Percentiles rank a stretch among this genome's conserved stretches.
Conservation (phyloP, 2,329 filamentous ascomycete species). For the Pseudocercospora fuligena region DNA sequence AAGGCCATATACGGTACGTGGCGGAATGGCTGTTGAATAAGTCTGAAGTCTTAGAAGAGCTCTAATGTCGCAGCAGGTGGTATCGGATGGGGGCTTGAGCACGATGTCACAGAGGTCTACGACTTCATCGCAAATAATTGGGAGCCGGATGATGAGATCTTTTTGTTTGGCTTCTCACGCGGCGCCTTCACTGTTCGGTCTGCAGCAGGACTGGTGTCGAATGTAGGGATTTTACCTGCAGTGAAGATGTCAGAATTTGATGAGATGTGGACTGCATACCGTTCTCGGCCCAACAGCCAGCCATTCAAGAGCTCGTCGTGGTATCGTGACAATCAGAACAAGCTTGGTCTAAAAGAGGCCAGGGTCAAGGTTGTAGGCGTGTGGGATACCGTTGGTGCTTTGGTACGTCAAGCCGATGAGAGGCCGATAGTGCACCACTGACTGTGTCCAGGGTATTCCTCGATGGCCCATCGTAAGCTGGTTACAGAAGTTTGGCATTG, state of each 20-base stretch:
- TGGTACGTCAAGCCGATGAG: conserved; percentile 7
- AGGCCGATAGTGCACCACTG: not conserved
- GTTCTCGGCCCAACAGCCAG: not conserved
- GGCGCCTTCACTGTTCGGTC: conserved; percentile 43
- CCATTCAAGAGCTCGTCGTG: conserved; percentile 18
- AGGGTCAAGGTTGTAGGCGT: conserved; percentile 46
- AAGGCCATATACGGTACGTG: conserved; percentile 21
- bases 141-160: conserved; percentile 51
- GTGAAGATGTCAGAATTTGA: conserved; percentile 22
- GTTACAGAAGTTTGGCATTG: conserved; percentile 29
- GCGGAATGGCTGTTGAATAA: not conserved
- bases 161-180: conserved; percentile 50
- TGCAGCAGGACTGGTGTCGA: conserved; percentile 21
- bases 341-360: conserved; percentile 22
- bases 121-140: conserved; percentile 57
- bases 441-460: conserved; percentile 21
- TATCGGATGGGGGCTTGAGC: conserved; percentile 42
- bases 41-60: not conserved
- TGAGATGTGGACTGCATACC: conserved; percentile 23
- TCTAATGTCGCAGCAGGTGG: conserved; percentile 12
- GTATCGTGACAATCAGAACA: conserved; percentile 17
- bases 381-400: conserved; percentile 46
- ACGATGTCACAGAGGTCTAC: conserved; percentile 51
- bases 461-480: conserved; percentile 36
- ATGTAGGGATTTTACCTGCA: conserved; percentile 23